Conservation (phyloP, 192 early-diverging fungal genomes). For the Linnemannia exigua region DNA sequence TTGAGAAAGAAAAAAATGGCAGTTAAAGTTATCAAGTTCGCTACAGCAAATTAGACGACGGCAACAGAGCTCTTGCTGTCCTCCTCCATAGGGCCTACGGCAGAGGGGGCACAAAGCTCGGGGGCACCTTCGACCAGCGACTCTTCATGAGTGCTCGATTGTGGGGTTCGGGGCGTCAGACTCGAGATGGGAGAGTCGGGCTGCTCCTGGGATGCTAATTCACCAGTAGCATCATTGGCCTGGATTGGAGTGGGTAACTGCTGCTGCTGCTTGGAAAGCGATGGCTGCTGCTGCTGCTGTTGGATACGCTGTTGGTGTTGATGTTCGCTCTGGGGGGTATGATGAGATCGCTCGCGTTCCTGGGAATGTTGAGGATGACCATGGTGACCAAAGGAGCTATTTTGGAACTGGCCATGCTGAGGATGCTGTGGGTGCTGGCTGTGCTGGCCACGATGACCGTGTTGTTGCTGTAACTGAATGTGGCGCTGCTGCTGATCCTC, state of each 20-base stretch:
- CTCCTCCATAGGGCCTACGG: constrained; percentile 44
- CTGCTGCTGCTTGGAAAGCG: constrained; percentile 5
- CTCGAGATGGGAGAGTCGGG: constrained; percentile 46
- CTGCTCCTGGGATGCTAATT: constrained; percentile 18
- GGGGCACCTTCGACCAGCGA: constrained; percentile 11
- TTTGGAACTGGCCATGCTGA: constrained; percentile 25
- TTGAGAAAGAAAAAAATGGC: neutral
- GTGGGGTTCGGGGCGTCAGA: constrained; percentile 47
- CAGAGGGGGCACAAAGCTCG: constrained; percentile 28
- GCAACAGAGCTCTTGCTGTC: constrained; percentile 38
- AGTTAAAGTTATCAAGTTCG: neutral
- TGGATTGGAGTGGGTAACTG: neutral
- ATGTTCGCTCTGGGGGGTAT: constrained; percentile 16
- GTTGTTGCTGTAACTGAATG: constrained; percentile 11
- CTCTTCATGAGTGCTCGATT: constrained; percentile 29
- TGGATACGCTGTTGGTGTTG: constrained; percentile 26
- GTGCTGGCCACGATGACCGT: constrained; percentile 10
- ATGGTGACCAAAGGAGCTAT: constrained; percentile 9
- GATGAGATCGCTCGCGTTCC: constrained; percentile 19
- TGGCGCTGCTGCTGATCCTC: constrained; percentile 15
- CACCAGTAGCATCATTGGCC: neutral
- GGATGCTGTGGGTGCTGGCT: neutral
- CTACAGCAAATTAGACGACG: constrained; percentile 11
- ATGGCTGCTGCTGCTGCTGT: constrained; percentile 11
- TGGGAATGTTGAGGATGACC: constrained; percentile 17